phyloP scores from a whole-genome alignment of 2,329 filamentous ascomycete genomes.

The Trichoderma sp. region DNA sequence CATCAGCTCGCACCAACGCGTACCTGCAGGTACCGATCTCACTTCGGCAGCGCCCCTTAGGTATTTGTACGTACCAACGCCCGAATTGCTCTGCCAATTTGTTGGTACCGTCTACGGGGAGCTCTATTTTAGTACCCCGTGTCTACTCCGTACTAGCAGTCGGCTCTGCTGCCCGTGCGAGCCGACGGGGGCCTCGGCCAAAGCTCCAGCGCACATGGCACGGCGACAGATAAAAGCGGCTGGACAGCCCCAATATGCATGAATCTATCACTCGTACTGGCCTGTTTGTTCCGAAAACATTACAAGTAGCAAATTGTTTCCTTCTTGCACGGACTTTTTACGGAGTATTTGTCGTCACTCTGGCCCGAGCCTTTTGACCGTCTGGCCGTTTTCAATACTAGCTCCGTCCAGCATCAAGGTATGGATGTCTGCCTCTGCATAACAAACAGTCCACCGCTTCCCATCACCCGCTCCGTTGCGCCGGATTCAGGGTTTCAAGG shows the following conservation, averaged over 20 bases:
- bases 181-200: constrained; percentile 16
- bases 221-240: constrained; percentile 6
- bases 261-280: background rate
- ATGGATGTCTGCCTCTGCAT: background rate
- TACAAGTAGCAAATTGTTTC: background rate
- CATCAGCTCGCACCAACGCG: background rate
- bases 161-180: constrained; percentile 10
- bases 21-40: background rate
- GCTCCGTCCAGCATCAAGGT: background rate
- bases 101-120: background rate
- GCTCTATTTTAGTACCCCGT: background rate
- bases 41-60: background rate
- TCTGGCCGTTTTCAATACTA: background rate
- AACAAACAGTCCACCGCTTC: background rate
- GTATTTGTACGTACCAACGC: background rate
- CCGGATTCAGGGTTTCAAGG: background rate
- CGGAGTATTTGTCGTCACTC: background rate
- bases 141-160: background rate
- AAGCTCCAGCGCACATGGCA: constrained; percentile 3
- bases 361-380: background rate
- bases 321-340: background rate
- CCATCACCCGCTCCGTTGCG: constrained; percentile 7
- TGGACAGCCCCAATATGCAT: background rate
- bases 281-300: background rate
- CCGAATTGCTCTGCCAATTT: background rate